These are phyloP conservation scores for Gymnopilus dilepis DNA, from an alignment of 768 basidiomycete genomes.

Conservation along the genomic window DNA sequence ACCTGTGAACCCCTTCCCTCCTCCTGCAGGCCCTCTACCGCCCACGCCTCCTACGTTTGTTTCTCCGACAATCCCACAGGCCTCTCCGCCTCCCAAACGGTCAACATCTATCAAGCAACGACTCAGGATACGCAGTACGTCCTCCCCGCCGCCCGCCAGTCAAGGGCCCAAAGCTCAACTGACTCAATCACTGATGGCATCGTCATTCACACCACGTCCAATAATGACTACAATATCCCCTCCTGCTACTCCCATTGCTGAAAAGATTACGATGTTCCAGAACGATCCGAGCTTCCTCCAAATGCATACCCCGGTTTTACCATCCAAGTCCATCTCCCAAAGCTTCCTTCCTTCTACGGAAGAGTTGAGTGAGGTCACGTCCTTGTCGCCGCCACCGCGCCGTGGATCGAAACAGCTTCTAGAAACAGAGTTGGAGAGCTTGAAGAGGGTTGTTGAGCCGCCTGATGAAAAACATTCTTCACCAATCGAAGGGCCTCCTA, in stretches of 20 bases:
- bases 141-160: slow-evolving; percentile 41
- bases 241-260: slow-evolving; percentile 63
- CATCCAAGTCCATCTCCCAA: slow-evolving; percentile 38
- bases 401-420: slow-evolving; percentile 57
- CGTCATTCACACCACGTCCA: neutral
- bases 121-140: slow-evolving; percentile 70
- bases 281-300: slow-evolving; percentile 70
- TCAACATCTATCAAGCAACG: slow-evolving; percentile 63
- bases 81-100: slow-evolving; percentile 32
- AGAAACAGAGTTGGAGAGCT: slow-evolving; percentile 35
- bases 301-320: slow-evolving; percentile 52
- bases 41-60: slow-evolving; percentile 35
- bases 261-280: slow-evolving; percentile 57
- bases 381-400: slow-evolving; percentile 70
- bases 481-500: slow-evolving; percentile 11
- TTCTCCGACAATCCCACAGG: slow-evolving; percentile 18
- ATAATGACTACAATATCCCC: slow-evolving; percentile 19
- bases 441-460: slow-evolving; percentile 7
- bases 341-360: slow-evolving; percentile 27
- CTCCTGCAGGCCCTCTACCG: slow-evolving; percentile 51
- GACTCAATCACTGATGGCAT: slow-evolving; percentile 32
- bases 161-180: slow-evolving; percentile 22
- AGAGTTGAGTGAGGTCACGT: slow-evolving; percentile 34
- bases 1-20: slow-evolving; percentile 41
- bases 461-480: slow-evolving; percentile 13